Evolutionary conservation across 2,329 filamentous ascomycete genomes (phyloP), one percentile per base, ranked within the genome.

Genomic region (Colletotrichum cuscutae): DNA sequence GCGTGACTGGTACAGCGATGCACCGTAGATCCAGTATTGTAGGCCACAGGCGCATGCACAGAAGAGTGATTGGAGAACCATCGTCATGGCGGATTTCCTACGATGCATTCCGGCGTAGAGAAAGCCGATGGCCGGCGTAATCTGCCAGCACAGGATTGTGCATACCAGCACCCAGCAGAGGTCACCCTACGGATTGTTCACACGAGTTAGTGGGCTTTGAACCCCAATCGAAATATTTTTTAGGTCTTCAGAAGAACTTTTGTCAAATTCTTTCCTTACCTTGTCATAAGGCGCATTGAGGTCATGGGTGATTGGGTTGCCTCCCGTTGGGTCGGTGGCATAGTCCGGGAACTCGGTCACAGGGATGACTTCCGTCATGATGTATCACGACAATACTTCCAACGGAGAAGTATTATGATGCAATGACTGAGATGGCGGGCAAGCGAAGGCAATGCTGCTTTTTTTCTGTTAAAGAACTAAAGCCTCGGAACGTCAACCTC

Each of bases 21-120:
- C 84, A 5, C 85, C 85, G 70, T 86, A 86, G 2, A 86, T 79
- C 85, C 84, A 86, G 76, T 83, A 86, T 64, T 86, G 85, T 9
- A 86, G 84, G 1, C 84, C 84, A 60, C 81, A 82, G 1, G 83
- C 84, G 59, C 80, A 84, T 1, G 84, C 82, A 37, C 85, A 86
- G 76, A 86, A 86, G 1, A 87, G 81, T 0, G 84, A 86, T 75
- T 86, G 84, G 30, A 86, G 80, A 9, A 87, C 79, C 82, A 87
- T 86, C 0, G 85, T 86, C 72, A 87, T 54, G 9, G 82, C 80
- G 0, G 82, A 77, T 71, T 82, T 83, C 30, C 81, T 76, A 3
- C 82, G 79, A 35, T 82, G 81, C 79, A 84, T 81, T 3, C 82
- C 82, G 5, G 82, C 81, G 35, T 84, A 83, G 28, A 82, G 76